Evolutionary conservation across 139 green algal genomes (phyloP).

Genomic region (Chlamydomonas schloesseri): DNA sequence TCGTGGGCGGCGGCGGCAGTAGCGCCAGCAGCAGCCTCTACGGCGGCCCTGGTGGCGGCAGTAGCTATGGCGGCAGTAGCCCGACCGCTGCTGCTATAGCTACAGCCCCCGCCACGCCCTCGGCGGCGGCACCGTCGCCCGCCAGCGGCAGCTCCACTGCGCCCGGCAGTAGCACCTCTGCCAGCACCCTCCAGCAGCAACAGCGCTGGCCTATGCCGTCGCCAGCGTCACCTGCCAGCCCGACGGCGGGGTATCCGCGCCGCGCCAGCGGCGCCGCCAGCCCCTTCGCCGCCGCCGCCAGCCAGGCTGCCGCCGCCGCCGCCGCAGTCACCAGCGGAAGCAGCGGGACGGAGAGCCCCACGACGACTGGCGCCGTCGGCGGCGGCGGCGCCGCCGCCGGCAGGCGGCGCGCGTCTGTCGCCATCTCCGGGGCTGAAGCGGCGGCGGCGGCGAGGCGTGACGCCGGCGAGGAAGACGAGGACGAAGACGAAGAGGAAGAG

Average conservation of each 20-base stretch:
- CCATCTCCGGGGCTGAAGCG: neutral
- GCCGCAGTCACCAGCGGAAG: neutral
- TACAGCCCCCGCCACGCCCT: neutral
- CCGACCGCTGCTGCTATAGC: neutral
- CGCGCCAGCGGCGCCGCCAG: too few species aligned
- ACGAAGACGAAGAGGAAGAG: too few species aligned
- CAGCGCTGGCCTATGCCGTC: neutral
- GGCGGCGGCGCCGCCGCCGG: neutral
- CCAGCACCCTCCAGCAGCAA: neutral
- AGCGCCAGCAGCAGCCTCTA: neutral
- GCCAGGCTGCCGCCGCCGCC: slow-evolving; percentile 1
- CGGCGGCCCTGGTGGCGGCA: neutral
- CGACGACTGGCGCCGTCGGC: too few species aligned
- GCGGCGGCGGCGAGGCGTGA: neutral
- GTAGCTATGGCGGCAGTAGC: neutral
- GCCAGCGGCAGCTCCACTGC: neutral
- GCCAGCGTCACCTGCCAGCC: too few species aligned
- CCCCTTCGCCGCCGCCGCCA: neutral
- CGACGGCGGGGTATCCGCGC: too few species aligned
- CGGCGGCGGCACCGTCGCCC: neutral
- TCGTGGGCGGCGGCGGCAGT: neutral
- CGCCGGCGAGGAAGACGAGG: too few species aligned
- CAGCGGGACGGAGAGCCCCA: neutral
- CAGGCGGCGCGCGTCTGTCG: neutral
- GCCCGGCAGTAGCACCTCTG: neutral